Percentiles rank a stretch among this genome's conserved stretches.
These are phyloP conservation scores for Spongospora subterranea DNA, from an alignment of 208 protist genomes.

Conservation along the genomic window DNA sequence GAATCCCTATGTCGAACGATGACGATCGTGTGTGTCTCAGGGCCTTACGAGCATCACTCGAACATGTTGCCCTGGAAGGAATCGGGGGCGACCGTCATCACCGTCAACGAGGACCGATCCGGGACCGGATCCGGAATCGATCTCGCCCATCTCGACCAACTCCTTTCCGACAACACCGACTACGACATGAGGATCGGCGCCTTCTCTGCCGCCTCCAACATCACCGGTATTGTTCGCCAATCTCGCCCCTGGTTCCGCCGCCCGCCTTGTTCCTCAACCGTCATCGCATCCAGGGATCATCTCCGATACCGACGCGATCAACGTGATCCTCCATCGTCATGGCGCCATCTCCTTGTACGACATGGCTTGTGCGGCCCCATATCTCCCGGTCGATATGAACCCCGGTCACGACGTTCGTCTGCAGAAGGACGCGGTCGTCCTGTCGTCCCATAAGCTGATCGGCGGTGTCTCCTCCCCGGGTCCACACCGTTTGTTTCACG, in stretches of 20 bases:
- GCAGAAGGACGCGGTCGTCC: conserved; percentile 76
- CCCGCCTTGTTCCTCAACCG: no score
- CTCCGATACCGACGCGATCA: conserved; percentile 70
- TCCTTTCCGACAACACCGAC: conserved; percentile 58
- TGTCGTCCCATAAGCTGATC: conserved; percentile 82
- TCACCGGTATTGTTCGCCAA: conserved; percentile 72
- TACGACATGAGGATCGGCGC: conserved; percentile 67
- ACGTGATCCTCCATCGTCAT: conserved; percentile 73
- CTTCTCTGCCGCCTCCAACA: conserved; percentile 78
- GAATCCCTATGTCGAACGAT: no score
- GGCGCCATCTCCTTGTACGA: conserved; percentile 75
- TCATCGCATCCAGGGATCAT: conserved; percentile 5
- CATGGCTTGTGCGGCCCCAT: conserved; percentile 78
- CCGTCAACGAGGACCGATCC: conserved; percentile 59
- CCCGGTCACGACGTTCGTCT: conserved; percentile 28
- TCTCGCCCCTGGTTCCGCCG: not conserved
- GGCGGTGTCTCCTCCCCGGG: conserved; percentile 78
- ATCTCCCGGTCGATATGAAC: conserved; percentile 69
- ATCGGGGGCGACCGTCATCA: conserved; percentile 62
- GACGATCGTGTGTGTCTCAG: conserved; percentile 71
- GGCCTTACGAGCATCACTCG: conserved; percentile 80
- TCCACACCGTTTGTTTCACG: not conserved
- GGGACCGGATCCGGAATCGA: conserved; percentile 63
- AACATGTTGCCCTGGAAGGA: conserved; percentile 82
- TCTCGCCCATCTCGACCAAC: conserved; percentile 58